These are phyloP conservation scores for Lablab purpureus DNA, from an alignment of 306 rosid species.

Conservation along the genomic window DNA sequence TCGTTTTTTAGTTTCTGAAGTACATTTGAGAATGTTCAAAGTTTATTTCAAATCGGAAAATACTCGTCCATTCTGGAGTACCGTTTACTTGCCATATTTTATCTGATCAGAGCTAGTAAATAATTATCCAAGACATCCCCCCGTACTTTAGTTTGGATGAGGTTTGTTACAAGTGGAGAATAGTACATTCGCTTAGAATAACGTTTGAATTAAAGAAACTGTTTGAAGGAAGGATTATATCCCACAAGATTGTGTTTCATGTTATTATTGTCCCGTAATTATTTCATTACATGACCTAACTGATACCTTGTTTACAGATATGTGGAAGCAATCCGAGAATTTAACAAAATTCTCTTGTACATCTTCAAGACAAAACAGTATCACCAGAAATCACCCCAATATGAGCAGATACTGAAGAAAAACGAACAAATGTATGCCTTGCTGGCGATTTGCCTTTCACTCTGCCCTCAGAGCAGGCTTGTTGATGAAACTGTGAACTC, in stretches of 20 bases:
- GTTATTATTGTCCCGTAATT: background rate
- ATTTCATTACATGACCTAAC: conserved; percentile 3
- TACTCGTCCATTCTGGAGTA: background rate
- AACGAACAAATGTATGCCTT: conserved; percentile 99
- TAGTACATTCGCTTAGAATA: background rate
- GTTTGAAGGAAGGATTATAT: background rate
- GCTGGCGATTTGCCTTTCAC: conserved; percentile 92
- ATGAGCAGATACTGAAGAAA: conserved; percentile 95
- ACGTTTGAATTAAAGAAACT: background rate
- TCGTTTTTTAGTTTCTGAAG: conserved; percentile 22
- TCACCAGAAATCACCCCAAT: conserved; percentile 93
- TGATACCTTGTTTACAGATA: conserved; percentile 57
- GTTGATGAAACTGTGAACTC: conserved; percentile 91
- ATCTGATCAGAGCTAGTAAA: background rate
- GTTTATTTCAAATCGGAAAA: background rate
- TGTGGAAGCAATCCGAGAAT: conserved; percentile 92
- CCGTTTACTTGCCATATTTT: background rate
- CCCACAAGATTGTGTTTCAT: background rate
- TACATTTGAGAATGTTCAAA: background rate
- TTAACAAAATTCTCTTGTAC: conserved; percentile 86
- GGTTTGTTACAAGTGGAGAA: background rate
- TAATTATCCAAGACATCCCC: background rate
- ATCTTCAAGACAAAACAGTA: conserved; percentile 79
- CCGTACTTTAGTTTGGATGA: background rate
- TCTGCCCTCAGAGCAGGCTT: conserved; percentile 88